Percentiles rank a stretch among this genome's conserved stretches.
phyloP scores from a whole-genome alignment of 768 basidiomycete species.

The Hortiboletus campestris region DNA sequence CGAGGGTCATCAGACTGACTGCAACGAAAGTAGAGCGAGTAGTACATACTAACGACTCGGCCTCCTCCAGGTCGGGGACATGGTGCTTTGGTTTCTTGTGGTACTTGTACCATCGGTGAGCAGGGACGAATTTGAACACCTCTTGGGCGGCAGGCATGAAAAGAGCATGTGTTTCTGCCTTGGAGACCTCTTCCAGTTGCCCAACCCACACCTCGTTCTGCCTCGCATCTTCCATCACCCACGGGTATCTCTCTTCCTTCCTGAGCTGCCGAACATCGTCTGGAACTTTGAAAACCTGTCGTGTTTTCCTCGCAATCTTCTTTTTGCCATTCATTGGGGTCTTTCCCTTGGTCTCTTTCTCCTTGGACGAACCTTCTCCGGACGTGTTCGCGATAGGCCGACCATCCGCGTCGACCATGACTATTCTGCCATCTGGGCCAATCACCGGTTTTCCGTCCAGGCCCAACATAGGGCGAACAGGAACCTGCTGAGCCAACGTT shows the following conservation, averaged over 20 bases:
- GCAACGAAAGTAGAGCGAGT: neutral
- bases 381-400: conserved; percentile 52
- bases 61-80: conserved; percentile 64
- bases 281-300: conserved; percentile 77
- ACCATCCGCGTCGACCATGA: conserved; percentile 81
- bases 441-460: conserved; percentile 83
- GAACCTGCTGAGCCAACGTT: conserved; percentile 40
- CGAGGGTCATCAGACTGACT: neutral
- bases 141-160: conserved; percentile 83
- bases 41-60: conserved; percentile 59
- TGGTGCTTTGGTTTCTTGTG: conserved; percentile 80
- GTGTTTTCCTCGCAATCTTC: conserved; percentile 79
- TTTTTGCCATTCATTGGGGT: conserved; percentile 52
- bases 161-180: conserved; percentile 71
- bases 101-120: conserved; percentile 91
- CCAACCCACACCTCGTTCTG: conserved; percentile 77
- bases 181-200: conserved; percentile 74
- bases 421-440: conserved; percentile 69
- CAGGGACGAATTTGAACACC: conserved; percentile 84
- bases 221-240: conserved; percentile 84
- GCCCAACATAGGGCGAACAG: conserved; percentile 74
- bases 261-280: conserved; percentile 76
- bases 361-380: conserved; percentile 30
- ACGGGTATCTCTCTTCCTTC: conserved; percentile 85
- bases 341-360: conserved; percentile 44